Evolutionary conservation across 768 basidiomycete species (phyloP).

Genomic region (Termitomyces sp.): DNA sequence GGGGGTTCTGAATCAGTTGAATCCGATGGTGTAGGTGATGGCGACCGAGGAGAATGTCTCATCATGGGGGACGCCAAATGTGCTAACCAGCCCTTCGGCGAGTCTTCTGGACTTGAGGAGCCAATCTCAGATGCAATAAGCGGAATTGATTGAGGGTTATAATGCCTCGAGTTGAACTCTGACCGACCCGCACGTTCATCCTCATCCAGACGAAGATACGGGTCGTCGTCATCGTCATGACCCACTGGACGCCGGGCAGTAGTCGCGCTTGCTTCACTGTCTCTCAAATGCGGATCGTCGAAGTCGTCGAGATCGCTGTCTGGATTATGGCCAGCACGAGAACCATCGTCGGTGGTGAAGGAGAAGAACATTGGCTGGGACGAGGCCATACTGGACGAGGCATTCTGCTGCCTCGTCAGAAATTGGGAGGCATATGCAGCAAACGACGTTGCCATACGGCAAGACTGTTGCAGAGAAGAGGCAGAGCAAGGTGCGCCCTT

Average conservation of each 20-base stretch:
- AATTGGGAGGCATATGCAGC: constrained; percentile 82
- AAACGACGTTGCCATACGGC: constrained; percentile 59
- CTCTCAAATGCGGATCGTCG: constrained; percentile 70
- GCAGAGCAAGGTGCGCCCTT: constrained; percentile 9
- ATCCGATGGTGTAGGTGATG: constrained; percentile 35
- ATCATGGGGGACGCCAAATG: constrained; percentile 68
- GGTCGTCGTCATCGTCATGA: constrained; percentile 60
- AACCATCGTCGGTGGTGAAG: constrained; percentile 73
- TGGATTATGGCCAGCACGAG: constrained; percentile 39
- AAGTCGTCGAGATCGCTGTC: constrained; percentile 60
- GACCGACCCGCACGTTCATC: constrained; percentile 36
- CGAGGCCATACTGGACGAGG: constrained; percentile 46
- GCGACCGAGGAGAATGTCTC: constrained; percentile 27
- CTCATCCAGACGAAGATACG: constrained; percentile 74
- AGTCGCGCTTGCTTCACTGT: constrained; percentile 28
- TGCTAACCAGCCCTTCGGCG: constrained; percentile 63
- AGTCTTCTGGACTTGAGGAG: constrained; percentile 27
- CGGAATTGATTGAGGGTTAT: constrained; percentile 29
- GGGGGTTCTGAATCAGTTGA: constrained; percentile 37
- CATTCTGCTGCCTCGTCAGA: constrained; percentile 50
- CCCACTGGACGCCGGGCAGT: constrained; percentile 21
- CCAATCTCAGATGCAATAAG: constrained; percentile 29
- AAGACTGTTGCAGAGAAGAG: constrained; percentile 13
- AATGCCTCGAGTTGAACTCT: constrained; percentile 22
- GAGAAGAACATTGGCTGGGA: constrained; percentile 87